These are phyloP conservation scores for Microbotryomycetes sp. DNA, from an alignment of 1,284 basidiomycete genomes.

Conservation along the genomic window DNA sequence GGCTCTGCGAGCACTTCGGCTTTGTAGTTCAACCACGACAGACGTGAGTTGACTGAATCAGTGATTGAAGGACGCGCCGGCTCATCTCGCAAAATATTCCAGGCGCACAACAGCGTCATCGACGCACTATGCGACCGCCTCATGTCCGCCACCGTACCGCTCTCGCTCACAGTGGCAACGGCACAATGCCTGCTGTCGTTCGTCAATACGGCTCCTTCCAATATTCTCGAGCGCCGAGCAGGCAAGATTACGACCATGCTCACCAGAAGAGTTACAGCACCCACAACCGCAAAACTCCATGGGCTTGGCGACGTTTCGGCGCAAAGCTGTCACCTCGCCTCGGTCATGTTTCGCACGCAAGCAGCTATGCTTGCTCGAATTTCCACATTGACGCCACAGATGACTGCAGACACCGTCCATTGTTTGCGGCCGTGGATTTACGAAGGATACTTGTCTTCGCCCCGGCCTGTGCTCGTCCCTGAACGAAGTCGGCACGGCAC, in stretches of 20 bases:
- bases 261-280: too few relatives aligned
- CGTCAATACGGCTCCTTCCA: not conserved
- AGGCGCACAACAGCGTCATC: not conserved
- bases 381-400: not conserved
- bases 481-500: too few relatives aligned
- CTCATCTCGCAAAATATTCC: too few relatives aligned
- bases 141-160: too few relatives aligned
- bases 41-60: not conserved
- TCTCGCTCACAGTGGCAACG: too few relatives aligned
- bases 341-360: not conserved
- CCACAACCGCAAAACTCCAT: too few relatives aligned
- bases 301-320: too few relatives aligned
- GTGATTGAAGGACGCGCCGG: too few relatives aligned
- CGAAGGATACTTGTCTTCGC: too few relatives aligned
- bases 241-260: not conserved
- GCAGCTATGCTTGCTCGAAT: not conserved
- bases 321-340: not conserved
- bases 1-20: too few relatives aligned
- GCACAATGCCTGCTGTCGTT: not conserved
- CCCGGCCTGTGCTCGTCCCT: too few relatives aligned
- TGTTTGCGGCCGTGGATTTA: too few relatives aligned
- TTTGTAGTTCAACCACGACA: not conserved
- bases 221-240: not conserved
- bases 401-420: not conserved
- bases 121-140: not conserved